Base-by-base conservation (phyloP, 371 early-diverging fungal genomes). In the Haplosporangium sp. region DNA sequence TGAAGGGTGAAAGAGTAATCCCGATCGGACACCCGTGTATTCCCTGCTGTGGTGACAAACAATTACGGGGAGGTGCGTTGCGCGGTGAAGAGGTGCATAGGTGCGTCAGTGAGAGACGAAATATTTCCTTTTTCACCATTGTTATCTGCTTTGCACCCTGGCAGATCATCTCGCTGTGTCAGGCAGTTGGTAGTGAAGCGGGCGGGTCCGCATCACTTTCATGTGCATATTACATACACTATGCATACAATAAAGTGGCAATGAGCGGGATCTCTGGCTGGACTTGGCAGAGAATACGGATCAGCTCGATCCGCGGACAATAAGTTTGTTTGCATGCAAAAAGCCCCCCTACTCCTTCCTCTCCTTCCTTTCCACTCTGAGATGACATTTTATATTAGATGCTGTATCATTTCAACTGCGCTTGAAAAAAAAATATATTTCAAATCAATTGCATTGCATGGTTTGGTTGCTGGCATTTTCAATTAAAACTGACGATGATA, bases 401-500 rank as follows among this genome's bases (percentile, higher is more conserved):
- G 29, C 29, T 29, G 29, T 29, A 29, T 29, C 29, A 29, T 29
- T 55, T 14, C 40, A 55, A 18, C 55, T 55, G 55, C 55, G 55
- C 55, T 40, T 55, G 12, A 38, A 55, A 55, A 55, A 6, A 38
- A 55, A 55, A 55, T 10, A 37, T 40, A 38, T 6, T 21, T 54
- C 54, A 54, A 54, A 2, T 29, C 29, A 29, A 29, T 29, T 29
- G 29, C 29, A 29, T 2, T 29, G 29, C 38, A 59, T 37, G 38
- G 7, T 47, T 10, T 48, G 13, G 12, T 23, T 41, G 29, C 29
- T 29, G 29, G 29, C 29, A 29, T 23, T 54, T 55, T 55, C 55
- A 55, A 40, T 38, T 40, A 21, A 55, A 37, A 20, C 10, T 55
- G 55, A n/a, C 55, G 18, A 55, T 55, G 55, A 37, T 41, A 29